Base-by-base conservation (phyloP, 352 stramenopile genomes). In the Phytopythium chamaehyphon region DNA sequence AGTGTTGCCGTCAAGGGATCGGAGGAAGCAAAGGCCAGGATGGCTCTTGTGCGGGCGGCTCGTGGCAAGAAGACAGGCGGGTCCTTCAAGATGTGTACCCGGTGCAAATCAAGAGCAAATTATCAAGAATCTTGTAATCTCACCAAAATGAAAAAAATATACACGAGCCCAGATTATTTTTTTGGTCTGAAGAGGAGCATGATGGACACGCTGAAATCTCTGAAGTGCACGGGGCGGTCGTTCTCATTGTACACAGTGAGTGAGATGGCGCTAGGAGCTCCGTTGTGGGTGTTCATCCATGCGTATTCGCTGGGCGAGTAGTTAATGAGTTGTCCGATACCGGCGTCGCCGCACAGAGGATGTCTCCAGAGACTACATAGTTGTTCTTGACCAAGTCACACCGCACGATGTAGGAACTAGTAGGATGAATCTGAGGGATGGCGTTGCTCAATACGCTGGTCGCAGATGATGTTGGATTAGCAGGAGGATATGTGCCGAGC, bases 351-450 rank as follows among this genome's bases (percentile, higher is more conserved):
- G 56, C 44, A 28, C 14, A 45, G 0, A 65, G 2, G 14, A 61
- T 61, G 46, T 61, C 51, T 23, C 51, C 47, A 36, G 45, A 54
- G 11, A 55, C 40, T 2, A 56, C 51, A 18, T 57, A 65, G 2
- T 57, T 40, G n/a, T 65, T 65, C 19, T 65, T 65, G 10, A 65
- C 51, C 0, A 61, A 1, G 47, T 60, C 52, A 24, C 58, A 65
- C 3, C 58, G 47, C 23, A 65, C 46, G 2, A 65, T 46, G 22
- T 65, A 65, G 0, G 12, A 37, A 4, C 15, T 40, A 0, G 14
- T 54, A 0, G 58, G 53, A 0, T 61, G 52, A 26, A 47, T 42
- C 12, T 57, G 36, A 14, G 58, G 58, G 12, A 56, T 65, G 2
- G 19, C 49, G 23, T 65, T 61, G 1, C 36, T 51, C 10, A 64